Conservation (phyloP, 192 early-diverging fungal genomes). For the Anaeromyces robustus region DNA sequence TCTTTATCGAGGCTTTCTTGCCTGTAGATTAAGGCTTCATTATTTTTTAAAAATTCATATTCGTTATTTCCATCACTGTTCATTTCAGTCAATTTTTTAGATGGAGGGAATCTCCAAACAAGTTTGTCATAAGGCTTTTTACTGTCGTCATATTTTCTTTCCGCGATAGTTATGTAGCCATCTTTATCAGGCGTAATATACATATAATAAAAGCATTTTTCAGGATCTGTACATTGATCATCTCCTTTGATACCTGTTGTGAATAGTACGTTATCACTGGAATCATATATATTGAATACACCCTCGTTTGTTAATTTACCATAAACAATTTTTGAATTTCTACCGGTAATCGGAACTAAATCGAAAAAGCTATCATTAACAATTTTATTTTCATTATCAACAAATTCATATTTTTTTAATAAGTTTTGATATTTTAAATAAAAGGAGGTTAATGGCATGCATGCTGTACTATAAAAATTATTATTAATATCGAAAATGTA, state of each 20-base stretch:
- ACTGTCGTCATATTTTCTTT: background rate
- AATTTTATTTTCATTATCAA: background rate
- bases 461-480: background rate
- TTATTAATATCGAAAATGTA: background rate
- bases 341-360: too few species aligned
- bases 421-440: too few species aligned
- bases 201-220: background rate
- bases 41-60: background rate
- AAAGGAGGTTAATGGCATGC: too few species aligned
- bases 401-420: background rate
- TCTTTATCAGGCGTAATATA: background rate
- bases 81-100: background rate
- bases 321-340: too few species aligned
- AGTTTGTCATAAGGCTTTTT: too few species aligned
- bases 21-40: background rate
- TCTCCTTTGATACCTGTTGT: too few species aligned
- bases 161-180: background rate
- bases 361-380: too few species aligned
- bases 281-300: too few species aligned
- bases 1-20: background rate
- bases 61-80: background rate
- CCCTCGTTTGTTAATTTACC: too few species aligned
- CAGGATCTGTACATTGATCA: background rate
- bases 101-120: background rate
- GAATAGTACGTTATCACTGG: background rate